These are phyloP conservation scores for Chalaropsis thielavioides DNA, from an alignment of 2,329 filamentous ascomycete genomes.

Conservation along the genomic window DNA sequence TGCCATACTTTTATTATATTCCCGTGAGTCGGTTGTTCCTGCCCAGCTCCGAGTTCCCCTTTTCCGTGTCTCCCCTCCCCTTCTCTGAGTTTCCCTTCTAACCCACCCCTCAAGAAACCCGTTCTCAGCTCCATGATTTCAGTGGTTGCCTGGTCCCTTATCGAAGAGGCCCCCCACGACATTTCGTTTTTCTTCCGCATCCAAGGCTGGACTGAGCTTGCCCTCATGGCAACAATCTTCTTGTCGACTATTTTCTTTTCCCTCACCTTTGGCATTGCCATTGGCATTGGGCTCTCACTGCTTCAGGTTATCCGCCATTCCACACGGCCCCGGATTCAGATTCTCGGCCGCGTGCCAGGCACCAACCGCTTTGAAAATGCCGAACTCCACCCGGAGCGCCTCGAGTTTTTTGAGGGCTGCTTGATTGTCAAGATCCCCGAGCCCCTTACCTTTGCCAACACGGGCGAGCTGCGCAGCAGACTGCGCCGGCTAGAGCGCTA, in stretches of 20 bases:
- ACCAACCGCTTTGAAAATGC: conserved; percentile 79
- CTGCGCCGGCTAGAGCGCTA: conserved; percentile 76
- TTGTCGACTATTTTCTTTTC: conserved; percentile 89
- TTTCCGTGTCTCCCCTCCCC: background rate
- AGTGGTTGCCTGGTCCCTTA: conserved; percentile 83
- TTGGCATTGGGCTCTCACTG: conserved; percentile 81
- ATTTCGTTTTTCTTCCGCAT: conserved; percentile 79
- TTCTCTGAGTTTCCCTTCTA: conserved; percentile 5
- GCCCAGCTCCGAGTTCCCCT: background rate
- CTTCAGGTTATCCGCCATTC: conserved; percentile 80
- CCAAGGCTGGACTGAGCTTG: conserved; percentile 70
- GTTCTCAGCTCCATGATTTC: conserved; percentile 89
- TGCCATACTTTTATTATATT: conserved; percentile 89
- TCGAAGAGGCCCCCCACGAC: conserved; percentile 91
- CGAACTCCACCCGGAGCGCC: conserved; percentile 51
- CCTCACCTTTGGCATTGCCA: conserved; percentile 79
- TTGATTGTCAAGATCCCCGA: conserved; percentile 97
- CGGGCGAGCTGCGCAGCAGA: conserved; percentile 74
- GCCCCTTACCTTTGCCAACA: conserved; percentile 92
- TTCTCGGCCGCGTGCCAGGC: conserved; percentile 75
- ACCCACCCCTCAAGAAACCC: conserved; percentile 56
- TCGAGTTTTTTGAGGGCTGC: conserved; percentile 85
- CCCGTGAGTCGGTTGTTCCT: conserved; percentile 49
- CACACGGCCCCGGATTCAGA: conserved; percentile 88
- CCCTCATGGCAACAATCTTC: conserved; percentile 82